phyloP scores from a whole-genome alignment of 805 yeast genomes.

The Citeromyces matritensis region DNA sequence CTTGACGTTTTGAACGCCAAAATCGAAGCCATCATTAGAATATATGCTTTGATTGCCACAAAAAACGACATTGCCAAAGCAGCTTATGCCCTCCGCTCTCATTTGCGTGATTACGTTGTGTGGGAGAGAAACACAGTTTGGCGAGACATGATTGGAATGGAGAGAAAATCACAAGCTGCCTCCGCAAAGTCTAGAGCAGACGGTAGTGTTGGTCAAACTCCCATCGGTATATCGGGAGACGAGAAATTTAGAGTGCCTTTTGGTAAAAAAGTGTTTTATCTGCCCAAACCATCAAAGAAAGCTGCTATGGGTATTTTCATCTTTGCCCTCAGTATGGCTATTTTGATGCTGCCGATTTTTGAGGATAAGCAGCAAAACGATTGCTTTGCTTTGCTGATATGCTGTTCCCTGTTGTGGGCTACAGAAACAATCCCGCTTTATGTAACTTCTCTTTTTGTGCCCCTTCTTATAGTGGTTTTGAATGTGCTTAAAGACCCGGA shows the following conservation, averaged over 20 bases:
- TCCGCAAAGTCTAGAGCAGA: conserved; percentile 12
- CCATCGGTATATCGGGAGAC: conserved; percentile 11
- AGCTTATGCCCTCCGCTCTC: conserved; percentile 28
- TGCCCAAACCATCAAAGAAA: conserved; percentile 26
- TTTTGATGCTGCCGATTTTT: conserved; percentile 31
- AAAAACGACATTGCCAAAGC: conserved; percentile 22
- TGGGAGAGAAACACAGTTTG: conserved; percentile 98
- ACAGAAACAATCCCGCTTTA: conserved; percentile 88
- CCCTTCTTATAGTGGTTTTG: conserved; percentile 62
- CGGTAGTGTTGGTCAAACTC: conserved; percentile 4
- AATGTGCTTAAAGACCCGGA: conserved; percentile 49
- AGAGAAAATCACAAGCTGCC: conserved; percentile 74
- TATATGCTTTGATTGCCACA: conserved; percentile 22
- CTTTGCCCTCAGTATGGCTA: too few relatives aligned
- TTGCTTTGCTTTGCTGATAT: conserved; percentile 71
- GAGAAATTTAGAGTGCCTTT: conserved; percentile 15
- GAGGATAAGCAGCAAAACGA: conserved; percentile 49
- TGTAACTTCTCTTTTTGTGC: conserved; percentile 76
- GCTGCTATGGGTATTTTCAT: conserved; percentile 20
- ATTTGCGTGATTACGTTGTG: conserved; percentile 80
- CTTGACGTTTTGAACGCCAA: conserved; percentile 29
- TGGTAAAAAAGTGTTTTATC: conserved; percentile 17
- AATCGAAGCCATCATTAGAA: conserved; percentile 25
- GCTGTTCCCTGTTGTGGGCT: conserved; percentile 87
- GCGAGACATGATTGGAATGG: conserved; percentile 90